Base-by-base conservation (phyloP, 192 early-diverging fungal genomes). In the Linnemannia exigua region DNA sequence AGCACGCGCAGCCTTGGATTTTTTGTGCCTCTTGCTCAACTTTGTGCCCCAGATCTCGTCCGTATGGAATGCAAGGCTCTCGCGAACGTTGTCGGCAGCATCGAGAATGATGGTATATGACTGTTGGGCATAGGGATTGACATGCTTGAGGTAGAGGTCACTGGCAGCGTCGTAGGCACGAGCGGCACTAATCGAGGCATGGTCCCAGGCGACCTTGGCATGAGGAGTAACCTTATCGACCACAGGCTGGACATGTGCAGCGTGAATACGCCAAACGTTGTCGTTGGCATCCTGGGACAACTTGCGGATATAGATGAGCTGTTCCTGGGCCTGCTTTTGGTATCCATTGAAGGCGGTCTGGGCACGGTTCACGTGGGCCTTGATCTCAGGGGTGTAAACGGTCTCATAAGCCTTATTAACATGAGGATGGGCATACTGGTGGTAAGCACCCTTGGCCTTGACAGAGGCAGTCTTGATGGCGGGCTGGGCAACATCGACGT, bases 31-130 rank as follows among this genome's bases (percentile, higher is more conserved):
- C 75, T 82, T 82, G 75, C 80, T 82, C 46, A 82, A 76, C 16
- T 36, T 48, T 20, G 82, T 85, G 41, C 77, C 77, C 72, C 72
- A 85, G 48, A 85, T 79, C 73, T 79, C 77, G 46, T 85, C 82
- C 7, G 82, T 79, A 28, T 85, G 72, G n/a, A 63, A 50, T 4
- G 77, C 67, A 54, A 85, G 74, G 33, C 61, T 28, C 33, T 80
- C 84, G 19, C 52, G 71, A 20, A 67, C 75, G n/a, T 77, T 74
- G 25, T 51, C 63, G 22, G 51, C 61, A 1, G 78, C 75, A 50
- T 86, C 84, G 19, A 15, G 35, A 52, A 80, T 37, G 15, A 79
- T 31, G n/a, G 66, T 48, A 5, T 66, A 77, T 22, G 78, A 33
- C 15, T 80, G 68, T 4, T 77, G 61, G 0, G 78, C 78, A 22